phyloP scores from a whole-genome alignment of 1,139 yeast genomes.

The Blastobotrys capitulatus region DNA sequence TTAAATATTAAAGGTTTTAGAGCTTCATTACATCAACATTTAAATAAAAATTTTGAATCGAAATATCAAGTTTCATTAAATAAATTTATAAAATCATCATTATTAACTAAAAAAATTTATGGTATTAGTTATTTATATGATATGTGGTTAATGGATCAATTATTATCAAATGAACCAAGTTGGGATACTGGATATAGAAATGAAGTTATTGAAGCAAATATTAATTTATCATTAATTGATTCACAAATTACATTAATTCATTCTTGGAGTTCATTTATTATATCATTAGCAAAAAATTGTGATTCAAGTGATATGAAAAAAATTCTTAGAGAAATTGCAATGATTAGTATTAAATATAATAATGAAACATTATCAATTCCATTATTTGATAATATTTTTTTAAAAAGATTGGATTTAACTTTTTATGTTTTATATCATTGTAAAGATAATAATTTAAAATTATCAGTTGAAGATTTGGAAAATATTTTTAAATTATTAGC shows the following conservation, averaged over 20 bases:
- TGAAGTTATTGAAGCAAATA: constrained; percentile 54
- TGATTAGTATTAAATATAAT: constrained; percentile 48
- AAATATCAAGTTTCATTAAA: constrained; percentile 45
- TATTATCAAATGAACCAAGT: constrained; percentile 42
- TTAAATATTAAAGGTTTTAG: constrained; percentile 39
- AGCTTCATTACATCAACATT: constrained; percentile 42
- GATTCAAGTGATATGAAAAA: constrained; percentile 31
- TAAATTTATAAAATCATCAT: constrained; percentile 39
- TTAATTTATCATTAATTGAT: constrained; percentile 57
- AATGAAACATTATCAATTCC: constrained; percentile 41
- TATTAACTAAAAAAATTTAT: constrained; percentile 41
- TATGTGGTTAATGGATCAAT: constrained; percentile 55
- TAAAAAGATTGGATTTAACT: constrained; percentile 62
- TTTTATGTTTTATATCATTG: constrained; percentile 56
- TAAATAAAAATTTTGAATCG: constrained; percentile 42
- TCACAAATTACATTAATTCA: constrained; percentile 67
- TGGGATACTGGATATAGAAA: constrained; percentile 51
- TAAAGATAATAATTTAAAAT: constrained; percentile 2
- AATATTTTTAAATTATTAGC: constrained; percentile 22
- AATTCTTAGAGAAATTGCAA: constrained; percentile 40
- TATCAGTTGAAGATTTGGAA: constrained; percentile 16
- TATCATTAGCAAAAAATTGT: constrained; percentile 48
- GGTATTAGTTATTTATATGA: constrained; percentile 57
- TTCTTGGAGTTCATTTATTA: constrained; percentile 71
- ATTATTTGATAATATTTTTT: constrained; percentile 46